A percentile compares a stretch with the other conserved stretches of the same genome.
Evolutionary conservation across 257 asterid genomes (phyloP).

Genomic region (Craterostigma plantagineum): DNA sequence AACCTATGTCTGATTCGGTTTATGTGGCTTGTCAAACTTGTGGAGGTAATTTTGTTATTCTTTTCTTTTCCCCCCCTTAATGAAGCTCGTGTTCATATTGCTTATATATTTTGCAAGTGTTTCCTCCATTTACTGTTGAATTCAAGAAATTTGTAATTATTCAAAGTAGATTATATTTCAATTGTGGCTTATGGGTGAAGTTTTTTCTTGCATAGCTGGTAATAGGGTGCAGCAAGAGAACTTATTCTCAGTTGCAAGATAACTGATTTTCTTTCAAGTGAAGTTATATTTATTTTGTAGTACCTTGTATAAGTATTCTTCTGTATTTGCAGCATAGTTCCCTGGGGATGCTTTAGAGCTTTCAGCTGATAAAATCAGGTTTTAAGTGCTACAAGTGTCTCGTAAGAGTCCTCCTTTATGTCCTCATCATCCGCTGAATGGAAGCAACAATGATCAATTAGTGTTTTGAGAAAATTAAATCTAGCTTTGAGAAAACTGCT

Average conservation of each 20-base stretch:
- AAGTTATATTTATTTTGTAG: slow-evolving; percentile 8
- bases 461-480: slow-evolving; percentile 13
- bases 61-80: slow-evolving; percentile 6
- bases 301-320: slow-evolving; percentile 1
- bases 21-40: slow-evolving; percentile 72
- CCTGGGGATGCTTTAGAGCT: slow-evolving; percentile 81
- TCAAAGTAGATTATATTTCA: too few relatives aligned
- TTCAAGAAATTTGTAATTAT: neutral
- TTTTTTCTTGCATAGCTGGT: neutral
- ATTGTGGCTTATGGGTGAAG: neutral
- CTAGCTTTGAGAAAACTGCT: too few relatives aligned
- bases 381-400: slow-evolving; percentile 74
- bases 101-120: slow-evolving; percentile 5
- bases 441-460: slow-evolving; percentile 14
- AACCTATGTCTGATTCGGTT: slow-evolving; percentile 28
- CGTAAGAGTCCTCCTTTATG: slow-evolving; percentile 40
- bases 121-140: neutral
- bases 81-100: slow-evolving; percentile 6
- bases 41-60: slow-evolving; percentile 40
- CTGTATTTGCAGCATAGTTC: slow-evolving; percentile 48
- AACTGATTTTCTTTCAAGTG: slow-evolving; percentile 7
- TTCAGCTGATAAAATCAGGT: slow-evolving; percentile 48
- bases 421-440: slow-evolving; percentile 29
- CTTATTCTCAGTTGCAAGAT: neutral
- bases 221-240: too few relatives aligned